Evolutionary conservation across 2,329 filamentous ascomycete species (phyloP), one percentile per base, ranked within the genome.

Genomic region (Pseudogymnoascus sp.): DNA sequence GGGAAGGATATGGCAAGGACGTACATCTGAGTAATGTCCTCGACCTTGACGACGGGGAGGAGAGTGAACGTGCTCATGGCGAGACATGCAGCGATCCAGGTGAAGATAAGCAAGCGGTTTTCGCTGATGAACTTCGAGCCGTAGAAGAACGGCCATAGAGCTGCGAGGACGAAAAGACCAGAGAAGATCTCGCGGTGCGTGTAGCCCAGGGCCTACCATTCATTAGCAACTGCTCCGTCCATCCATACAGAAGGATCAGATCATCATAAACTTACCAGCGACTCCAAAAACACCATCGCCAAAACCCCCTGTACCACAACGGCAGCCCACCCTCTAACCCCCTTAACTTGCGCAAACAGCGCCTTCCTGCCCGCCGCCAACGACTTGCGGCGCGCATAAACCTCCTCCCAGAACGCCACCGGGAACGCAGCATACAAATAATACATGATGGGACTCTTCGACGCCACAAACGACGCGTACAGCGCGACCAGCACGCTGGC

Each of bases 391-490:
- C 89, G 85, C 2, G 90, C 90, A 75, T 88, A 93, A 0, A 97
- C 90, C 71, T 97, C 93, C 75, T 97, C 93, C 95, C 95, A 99
- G 77, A 99, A 97, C 64, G 91, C 83, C 2, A 96, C 87, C 0
- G 95, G 95, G 75, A 99, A 99, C 69, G 96, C 84, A 0, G 88
- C 90, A 73, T 99, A 99, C 1, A 86, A 84, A 71, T 97, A 99
- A 75, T 99, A 99, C 2, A 90, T 88, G 64, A 81, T 73, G 0
- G 93, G 89, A 1, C 93, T 96, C 50, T 86, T 83, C 53, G 96
- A 93, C 64, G 91, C 79, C 64, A 89, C 79, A 63, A 99, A 89
- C 0, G 91, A 86, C 6, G 91, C 88, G 71, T 89, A 97, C 11
- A 97, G 76, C 1, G 80, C 80, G 23, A 89, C 82, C n/a, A 96